These are phyloP conservation scores for Pseudogymnoascus pannorum DNA, from an alignment of 2,329 filamentous ascomycete species.

Conservation along the genomic window DNA sequence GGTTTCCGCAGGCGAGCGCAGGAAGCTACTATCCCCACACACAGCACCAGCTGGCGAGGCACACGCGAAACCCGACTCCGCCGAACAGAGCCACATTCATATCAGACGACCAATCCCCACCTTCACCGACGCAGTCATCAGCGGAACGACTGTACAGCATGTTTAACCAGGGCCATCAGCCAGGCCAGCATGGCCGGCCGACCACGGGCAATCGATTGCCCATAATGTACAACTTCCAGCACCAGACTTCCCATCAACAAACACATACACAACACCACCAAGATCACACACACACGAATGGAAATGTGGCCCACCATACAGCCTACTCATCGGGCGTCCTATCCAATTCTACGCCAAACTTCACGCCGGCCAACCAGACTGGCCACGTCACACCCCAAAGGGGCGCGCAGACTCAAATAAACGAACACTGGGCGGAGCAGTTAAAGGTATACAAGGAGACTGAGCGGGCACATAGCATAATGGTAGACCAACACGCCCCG, in stretches of 20 bases:
- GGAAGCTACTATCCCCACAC: constrained; percentile 49
- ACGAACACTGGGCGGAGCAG: constrained; percentile 82
- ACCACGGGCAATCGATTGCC: constrained; percentile 43
- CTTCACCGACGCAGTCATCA: constrained; percentile 43
- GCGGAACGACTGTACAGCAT: constrained; percentile 42
- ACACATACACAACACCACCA: constrained; percentile 57
- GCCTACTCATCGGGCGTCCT: constrained; percentile 57
- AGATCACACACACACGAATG: constrained; percentile 48
- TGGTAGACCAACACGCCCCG: constrained; percentile 56
- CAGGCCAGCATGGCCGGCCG: constrained; percentile 64
- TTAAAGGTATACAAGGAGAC: constrained; percentile 72
- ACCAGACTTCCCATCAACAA: constrained; percentile 40
- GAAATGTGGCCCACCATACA: constrained; percentile 53
- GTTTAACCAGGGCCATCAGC: constrained; percentile 65
- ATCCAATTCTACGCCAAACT: constrained; percentile 52
- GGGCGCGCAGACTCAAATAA: constrained; percentile 44
- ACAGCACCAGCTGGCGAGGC: constrained; percentile 35
- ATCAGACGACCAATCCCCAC: constrained; percentile 29
- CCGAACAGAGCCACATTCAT: constrained; percentile 27
- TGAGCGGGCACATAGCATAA: constrained; percentile 64
- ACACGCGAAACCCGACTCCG: constrained; percentile 36
- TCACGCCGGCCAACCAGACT: constrained; percentile 48
- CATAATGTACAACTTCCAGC: constrained; percentile 64
- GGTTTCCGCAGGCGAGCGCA: constrained; percentile 52
- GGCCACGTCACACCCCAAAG: constrained; percentile 43